These are phyloP conservation scores for Diplocarpon mali DNA, from an alignment of 2,329 filamentous ascomycete genomes.

Conservation along the genomic window DNA sequence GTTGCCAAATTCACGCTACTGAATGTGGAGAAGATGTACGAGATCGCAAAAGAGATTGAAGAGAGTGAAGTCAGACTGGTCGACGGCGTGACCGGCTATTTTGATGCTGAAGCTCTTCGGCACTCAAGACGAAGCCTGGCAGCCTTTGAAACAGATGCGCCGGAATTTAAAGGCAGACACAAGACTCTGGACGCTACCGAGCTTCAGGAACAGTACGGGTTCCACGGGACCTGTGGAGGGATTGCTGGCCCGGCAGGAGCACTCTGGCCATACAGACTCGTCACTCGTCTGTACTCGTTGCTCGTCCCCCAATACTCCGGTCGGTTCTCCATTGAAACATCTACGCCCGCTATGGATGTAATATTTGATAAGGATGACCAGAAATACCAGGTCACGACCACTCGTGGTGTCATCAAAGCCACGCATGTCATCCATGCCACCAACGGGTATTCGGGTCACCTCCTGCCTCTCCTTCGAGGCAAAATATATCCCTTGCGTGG, in stretches of 20 bases:
- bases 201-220: not conserved
- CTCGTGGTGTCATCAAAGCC: constrained; percentile 51
- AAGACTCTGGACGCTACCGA: constrained; percentile 30
- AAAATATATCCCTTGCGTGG: constrained; percentile 52
- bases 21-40: constrained; percentile 42
- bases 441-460: constrained; percentile 69
- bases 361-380: constrained; percentile 6
- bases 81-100: constrained; percentile 28
- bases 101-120: constrained; percentile 29
- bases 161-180: constrained; percentile 23
- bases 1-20: constrained; percentile 60
- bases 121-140: constrained; percentile 52
- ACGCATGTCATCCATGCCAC: constrained; percentile 61
- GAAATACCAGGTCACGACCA: constrained; percentile 51
- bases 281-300: constrained; percentile 52
- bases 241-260: constrained; percentile 41
- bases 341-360: constrained; percentile 29
- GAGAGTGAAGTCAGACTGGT: constrained; percentile 25
- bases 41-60: constrained; percentile 26
- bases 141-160: constrained; percentile 44
- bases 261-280: constrained; percentile 74
- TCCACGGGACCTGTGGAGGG: not conserved
- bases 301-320: constrained; percentile 23
- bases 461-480: constrained; percentile 62
- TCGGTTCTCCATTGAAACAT: constrained; percentile 30